These are phyloP conservation scores for Suillus luteus DNA, from an alignment of 768 basidiomycete genomes.

Conservation along the genomic window DNA sequence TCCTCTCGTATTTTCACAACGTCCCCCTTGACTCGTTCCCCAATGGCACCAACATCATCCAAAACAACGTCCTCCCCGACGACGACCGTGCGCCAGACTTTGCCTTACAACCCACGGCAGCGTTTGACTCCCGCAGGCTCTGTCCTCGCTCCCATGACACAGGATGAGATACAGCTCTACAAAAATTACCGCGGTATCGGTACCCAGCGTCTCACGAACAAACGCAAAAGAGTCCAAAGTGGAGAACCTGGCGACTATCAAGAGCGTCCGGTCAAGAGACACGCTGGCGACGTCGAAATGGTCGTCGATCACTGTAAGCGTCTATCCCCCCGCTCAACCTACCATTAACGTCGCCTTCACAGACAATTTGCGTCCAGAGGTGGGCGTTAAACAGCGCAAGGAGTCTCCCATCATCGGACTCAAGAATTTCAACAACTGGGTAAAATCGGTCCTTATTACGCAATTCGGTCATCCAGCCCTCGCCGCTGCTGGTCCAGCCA, in stretches of 20 bases:
- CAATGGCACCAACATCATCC: slow-evolving; percentile 33
- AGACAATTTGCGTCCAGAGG: slow-evolving; percentile 95
- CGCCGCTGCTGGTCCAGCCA: slow-evolving; percentile 34
- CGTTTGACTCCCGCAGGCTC: slow-evolving; percentile 62
- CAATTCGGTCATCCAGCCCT: slow-evolving; percentile 82
- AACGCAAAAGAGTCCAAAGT: slow-evolving; percentile 52
- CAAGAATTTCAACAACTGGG: slow-evolving; percentile 99
- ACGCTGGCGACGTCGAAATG: slow-evolving; percentile 67
- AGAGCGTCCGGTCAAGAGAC: slow-evolving; percentile 48
- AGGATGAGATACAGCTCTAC: slow-evolving; percentile 60
- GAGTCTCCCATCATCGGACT: slow-evolving; percentile 95
- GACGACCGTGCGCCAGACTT: slow-evolving; percentile 34
- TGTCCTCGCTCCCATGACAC: slow-evolving; percentile 66
- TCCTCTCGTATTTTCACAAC: slow-evolving; percentile 29
- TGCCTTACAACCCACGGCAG: slow-evolving; percentile 66
- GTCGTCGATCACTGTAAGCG: slow-evolving; percentile 81
- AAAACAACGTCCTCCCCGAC: slow-evolving; percentile 36
- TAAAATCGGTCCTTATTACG: slow-evolving; percentile 94
- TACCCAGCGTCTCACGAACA: slow-evolving; percentile 47
- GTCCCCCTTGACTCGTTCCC: slow-evolving; percentile 32
- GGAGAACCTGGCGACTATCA: slow-evolving; percentile 41
- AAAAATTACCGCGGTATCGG: slow-evolving; percentile 60
- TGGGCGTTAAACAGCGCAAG: slow-evolving; percentile 79
- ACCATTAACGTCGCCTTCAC: slow-evolving; percentile 13
- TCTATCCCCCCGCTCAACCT: slow-evolving; percentile 11